Evolutionary conservation across 1,284 basidiomycete species (phyloP).

Genomic region (Peniophora sp.): DNA sequence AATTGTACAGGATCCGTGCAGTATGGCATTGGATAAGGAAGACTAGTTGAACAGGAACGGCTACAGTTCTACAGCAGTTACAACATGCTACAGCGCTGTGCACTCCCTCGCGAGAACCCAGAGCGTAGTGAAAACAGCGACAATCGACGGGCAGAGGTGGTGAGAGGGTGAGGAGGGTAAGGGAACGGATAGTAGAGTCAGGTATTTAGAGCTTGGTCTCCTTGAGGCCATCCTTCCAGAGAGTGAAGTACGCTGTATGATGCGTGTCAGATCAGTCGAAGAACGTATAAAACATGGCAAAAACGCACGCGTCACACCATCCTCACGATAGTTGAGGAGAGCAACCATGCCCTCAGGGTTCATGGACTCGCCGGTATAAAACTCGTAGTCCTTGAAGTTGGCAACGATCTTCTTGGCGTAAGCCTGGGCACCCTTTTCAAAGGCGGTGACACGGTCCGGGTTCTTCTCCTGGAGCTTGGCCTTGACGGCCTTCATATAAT

Average conservation of each 20-base stretch:
- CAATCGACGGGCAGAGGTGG: background rate
- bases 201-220: constrained; percentile 54
- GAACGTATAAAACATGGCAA: background rate
- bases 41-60: too few species aligned
- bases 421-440: constrained; percentile 76
- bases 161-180: background rate
- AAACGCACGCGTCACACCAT: constrained; percentile 66
- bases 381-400: constrained; percentile 91
- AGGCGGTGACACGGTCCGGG: constrained; percentile 67
- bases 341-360: constrained; percentile 86
- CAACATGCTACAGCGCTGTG: too few species aligned
- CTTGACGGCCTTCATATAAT: constrained; percentile 82
- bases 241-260: constrained; percentile 76
- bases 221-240: constrained; percentile 91
- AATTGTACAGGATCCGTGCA: too few species aligned
- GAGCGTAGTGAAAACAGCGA: background rate
- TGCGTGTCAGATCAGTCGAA: background rate
- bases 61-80: too few species aligned
- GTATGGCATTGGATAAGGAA: too few species aligned
- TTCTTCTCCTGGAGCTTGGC: constrained; percentile 46
- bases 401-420: constrained; percentile 86
- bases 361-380: constrained; percentile 85
- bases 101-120: background rate
- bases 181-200: background rate
- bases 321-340: constrained; percentile 79